These are phyloP conservation scores for Barnettozyma salicaria DNA, from an alignment of 805 yeast species.

Conservation along the genomic window DNA sequence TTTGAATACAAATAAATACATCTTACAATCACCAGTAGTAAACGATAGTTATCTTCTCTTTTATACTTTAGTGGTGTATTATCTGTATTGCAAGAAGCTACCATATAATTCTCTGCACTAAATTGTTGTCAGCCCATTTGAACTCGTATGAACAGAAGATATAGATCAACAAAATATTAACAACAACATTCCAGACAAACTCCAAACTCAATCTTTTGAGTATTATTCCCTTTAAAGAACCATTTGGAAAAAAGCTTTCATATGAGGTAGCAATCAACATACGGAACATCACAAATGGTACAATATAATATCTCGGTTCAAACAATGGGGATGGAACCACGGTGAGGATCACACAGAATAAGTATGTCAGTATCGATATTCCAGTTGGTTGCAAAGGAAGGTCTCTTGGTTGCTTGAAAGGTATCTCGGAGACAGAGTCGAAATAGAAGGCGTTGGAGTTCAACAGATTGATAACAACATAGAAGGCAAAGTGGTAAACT, in stretches of 20 bases:
- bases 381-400: slow-evolving; percentile 38
- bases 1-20: no score
- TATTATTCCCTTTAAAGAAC: slow-evolving; percentile 17
- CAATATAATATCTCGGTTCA: slow-evolving; percentile 88
- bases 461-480: slow-evolving; percentile 32
- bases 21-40: no score
- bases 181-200: slow-evolving; percentile 50
- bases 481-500: slow-evolving; percentile 56
- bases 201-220: slow-evolving; percentile 44
- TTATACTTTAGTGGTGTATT: background rate
- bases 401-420: slow-evolving; percentile 30
- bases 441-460: slow-evolving; percentile 32
- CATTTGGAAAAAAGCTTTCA: slow-evolving; percentile 23
- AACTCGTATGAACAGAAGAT: slow-evolving; percentile 62
- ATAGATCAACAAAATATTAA: slow-evolving; percentile 47
- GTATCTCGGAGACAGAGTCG: slow-evolving; percentile 30
- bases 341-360: slow-evolving; percentile 49
- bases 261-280: slow-evolving; percentile 41
- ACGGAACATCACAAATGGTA: slow-evolving; percentile 77
- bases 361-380: slow-evolving; percentile 44
- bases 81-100: slow-evolving; percentile 27
- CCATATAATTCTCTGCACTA: slow-evolving; percentile 84
- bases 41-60: no score
- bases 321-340: slow-evolving; percentile 86
- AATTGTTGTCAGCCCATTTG: slow-evolving; percentile 57